These are phyloP conservation scores for Mycena floridula DNA, from an alignment of 768 basidiomycete species.

Conservation along the genomic window DNA sequence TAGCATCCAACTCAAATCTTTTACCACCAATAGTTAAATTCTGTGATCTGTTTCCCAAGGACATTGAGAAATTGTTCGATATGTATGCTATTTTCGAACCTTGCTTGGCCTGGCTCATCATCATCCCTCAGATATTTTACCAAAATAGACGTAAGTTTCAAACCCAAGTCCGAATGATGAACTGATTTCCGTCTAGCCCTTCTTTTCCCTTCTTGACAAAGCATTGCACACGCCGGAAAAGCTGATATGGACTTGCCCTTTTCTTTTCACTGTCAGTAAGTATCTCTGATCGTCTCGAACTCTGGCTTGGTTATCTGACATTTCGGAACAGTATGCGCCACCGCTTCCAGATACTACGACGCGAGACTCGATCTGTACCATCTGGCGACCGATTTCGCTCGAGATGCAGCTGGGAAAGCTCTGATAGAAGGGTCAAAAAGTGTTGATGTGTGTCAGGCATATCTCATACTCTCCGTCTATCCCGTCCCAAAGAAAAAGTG, in stretches of 20 bases:
- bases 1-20: conserved; percentile 1
- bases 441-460: conserved; percentile 78
- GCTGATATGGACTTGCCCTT: conserved; percentile 49
- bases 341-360: conserved; percentile 60
- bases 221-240: conserved; percentile 48
- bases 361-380: conserved; percentile 48
- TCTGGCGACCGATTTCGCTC: conserved; percentile 56
- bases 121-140: conserved; percentile 38
- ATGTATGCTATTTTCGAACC: conserved; percentile 30
- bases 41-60: conserved; percentile 42
- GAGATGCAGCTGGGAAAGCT: conserved; percentile 52
- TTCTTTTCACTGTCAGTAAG: conserved; percentile 57
- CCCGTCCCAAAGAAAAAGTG: conserved; percentile 56
- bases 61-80: conserved; percentile 44
- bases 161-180: conserved; percentile 15
- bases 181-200: conserved; percentile 34
- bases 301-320: neutral
- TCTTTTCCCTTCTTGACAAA: conserved; percentile 52
- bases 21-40: conserved; percentile 36
- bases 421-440: conserved; percentile 57
- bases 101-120: conserved; percentile 1
- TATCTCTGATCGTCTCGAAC: conserved; percentile 8
- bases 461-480: conserved; percentile 60
- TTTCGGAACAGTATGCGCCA: conserved; percentile 68
- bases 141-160: conserved; percentile 43